Conservation (phyloP, 345 rosid genomes). For the Mangifera indica region DNA sequence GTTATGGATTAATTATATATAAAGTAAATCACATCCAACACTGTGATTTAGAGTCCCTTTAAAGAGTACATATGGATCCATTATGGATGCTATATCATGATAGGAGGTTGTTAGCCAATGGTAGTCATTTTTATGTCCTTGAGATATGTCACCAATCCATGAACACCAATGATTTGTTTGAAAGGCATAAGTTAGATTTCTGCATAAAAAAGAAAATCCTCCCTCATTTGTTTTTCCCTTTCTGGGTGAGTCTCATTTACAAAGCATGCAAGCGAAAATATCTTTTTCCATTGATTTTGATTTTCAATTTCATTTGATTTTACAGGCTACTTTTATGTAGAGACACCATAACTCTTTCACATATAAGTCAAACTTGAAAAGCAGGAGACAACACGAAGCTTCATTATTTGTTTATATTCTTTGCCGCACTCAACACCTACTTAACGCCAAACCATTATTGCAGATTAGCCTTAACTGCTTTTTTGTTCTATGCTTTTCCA, state of each 20-base stretch:
- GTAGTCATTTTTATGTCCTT: no score
- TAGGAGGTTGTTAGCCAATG: no score
- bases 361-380: conserved; percentile 4
- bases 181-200: not conserved
- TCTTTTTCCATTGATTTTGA: not conserved
- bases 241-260: not conserved
- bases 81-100: no score
- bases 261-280: not conserved
- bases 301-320: not conserved
- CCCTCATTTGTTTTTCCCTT: not conserved
- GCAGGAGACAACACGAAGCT: conserved; percentile 16
- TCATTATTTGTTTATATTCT: not conserved
- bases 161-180: conserved; percentile 6
- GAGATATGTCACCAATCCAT: not conserved
- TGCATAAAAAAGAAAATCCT: not conserved
- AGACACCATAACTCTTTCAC: not conserved
- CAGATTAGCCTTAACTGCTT: not conserved
- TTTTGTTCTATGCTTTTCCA: not conserved
- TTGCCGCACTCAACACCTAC: conserved; percentile 36
- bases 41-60: no score
- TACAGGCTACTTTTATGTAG: not conserved
- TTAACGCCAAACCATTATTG: conserved; percentile 24
- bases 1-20: no score
- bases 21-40: no score
- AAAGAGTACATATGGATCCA: no score